Conservation (phyloP, 176 grass and related monocot genomes). For the Hyparrhenia diplandra region DNA sequence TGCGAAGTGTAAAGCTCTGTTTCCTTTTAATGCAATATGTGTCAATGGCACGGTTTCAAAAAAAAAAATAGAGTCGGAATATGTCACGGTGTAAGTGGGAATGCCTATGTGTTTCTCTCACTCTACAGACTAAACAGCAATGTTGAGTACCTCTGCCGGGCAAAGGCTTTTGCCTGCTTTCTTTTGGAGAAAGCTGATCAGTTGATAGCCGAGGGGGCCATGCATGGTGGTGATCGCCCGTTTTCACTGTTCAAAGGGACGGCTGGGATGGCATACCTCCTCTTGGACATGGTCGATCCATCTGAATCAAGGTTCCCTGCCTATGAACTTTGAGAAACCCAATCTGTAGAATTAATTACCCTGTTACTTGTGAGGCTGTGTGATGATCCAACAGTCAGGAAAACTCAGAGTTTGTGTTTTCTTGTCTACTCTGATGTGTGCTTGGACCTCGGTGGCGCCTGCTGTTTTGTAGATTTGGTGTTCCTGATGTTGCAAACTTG, state of each 20-base stretch:
- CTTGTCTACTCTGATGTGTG: not conserved
- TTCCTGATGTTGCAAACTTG: slow-evolving; percentile 5
- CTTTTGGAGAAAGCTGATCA: slow-evolving; percentile 59
- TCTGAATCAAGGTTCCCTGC: slow-evolving; percentile 61
- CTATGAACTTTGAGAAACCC: slow-evolving; percentile 61
- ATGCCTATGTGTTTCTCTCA: slow-evolving; percentile 69
- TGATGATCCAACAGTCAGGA: not conserved
- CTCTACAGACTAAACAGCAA: slow-evolving; percentile 68
- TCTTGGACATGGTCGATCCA: slow-evolving; percentile 70
- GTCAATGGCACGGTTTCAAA: too few relatives aligned
- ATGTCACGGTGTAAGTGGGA: slow-evolving; percentile 86
- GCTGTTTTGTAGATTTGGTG: slow-evolving; percentile 13
- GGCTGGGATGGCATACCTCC: slow-evolving; percentile 80
- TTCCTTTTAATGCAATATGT: too few relatives aligned
- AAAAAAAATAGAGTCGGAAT: slow-evolving; percentile 83
- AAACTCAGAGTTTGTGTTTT: not conserved
- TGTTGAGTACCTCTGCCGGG: slow-evolving; percentile 60
- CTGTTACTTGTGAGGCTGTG: not conserved
- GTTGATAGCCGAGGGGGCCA: slow-evolving; percentile 53
- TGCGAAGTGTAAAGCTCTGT: too few relatives aligned
- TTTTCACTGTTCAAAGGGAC: slow-evolving; percentile 91
- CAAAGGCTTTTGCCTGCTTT: slow-evolving; percentile 86
- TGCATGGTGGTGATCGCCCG: slow-evolving; percentile 76
- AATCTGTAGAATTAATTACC: too few relatives aligned
- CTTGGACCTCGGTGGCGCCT: not conserved